These are phyloP conservation scores for Podila epicladia DNA, from an alignment of 192 early-diverging fungal genomes.

Conservation along the genomic window DNA sequence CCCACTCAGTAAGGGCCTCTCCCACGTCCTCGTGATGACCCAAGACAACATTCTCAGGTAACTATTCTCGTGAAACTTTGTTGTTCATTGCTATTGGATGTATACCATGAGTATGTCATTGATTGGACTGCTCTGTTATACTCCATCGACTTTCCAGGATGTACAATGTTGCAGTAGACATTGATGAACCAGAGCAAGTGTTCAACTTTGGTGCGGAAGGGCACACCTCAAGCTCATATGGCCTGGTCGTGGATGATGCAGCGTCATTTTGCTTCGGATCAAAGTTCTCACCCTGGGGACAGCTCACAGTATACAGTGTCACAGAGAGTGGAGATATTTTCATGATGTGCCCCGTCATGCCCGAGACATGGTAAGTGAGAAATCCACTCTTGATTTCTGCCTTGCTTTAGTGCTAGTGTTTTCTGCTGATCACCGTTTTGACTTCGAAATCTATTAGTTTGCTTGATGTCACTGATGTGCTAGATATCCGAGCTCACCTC, in stretches of 20 bases:
- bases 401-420: background rate
- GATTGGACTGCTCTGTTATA: too few species aligned
- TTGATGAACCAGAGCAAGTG: constrained; percentile 74
- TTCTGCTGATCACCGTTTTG: background rate
- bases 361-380: constrained; percentile 62
- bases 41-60: constrained; percentile 70
- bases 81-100: background rate
- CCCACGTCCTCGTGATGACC: constrained; percentile 77
- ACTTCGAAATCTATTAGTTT: constrained; percentile 2
- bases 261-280: constrained; percentile 61
- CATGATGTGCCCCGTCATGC: constrained; percentile 82
- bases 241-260: constrained; percentile 48
- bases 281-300: constrained; percentile 69
- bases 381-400: too few species aligned
- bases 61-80: background rate
- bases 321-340: constrained; percentile 78
- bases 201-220: constrained; percentile 56
- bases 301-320: constrained; percentile 74
- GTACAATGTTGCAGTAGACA: constrained; percentile 72
- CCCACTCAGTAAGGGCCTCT: constrained; percentile 72
- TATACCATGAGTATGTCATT: too few species aligned
- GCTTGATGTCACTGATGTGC: constrained; percentile 16
- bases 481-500: constrained; percentile 29
- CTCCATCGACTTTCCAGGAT: constrained; percentile 51
- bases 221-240: constrained; percentile 46